Percentiles rank a stretch among this genome's conserved stretches.
Conservation (phyloP, 1,284 basidiomycete genomes). For the Trametes pubescens region DNA sequence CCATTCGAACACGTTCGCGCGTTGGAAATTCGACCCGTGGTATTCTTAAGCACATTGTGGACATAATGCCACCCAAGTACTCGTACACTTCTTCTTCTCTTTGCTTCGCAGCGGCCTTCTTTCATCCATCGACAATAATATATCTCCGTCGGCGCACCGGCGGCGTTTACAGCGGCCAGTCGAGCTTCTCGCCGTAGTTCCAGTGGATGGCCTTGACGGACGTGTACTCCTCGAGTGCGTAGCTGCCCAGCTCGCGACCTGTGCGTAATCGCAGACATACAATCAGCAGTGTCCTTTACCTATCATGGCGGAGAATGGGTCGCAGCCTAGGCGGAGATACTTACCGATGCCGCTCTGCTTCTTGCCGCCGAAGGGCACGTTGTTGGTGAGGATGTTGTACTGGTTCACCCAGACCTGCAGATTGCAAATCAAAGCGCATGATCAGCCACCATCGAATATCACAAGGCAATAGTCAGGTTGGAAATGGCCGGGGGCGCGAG, state of each 20-base stretch:
- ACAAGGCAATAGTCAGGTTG: neutral
- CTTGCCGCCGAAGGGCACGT: conserved; percentile 94
- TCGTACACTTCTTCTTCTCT: conserved; percentile 22
- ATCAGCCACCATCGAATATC: neutral
- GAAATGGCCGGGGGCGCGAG: neutral
- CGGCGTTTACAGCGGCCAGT: conserved; percentile 71
- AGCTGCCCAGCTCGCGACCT: conserved; percentile 90
- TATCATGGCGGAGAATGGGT: neutral
- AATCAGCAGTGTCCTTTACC: neutral
- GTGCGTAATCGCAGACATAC: conserved; percentile 9
- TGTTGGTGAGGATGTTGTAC: conserved; percentile 83
- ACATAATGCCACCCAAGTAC: conserved; percentile 4
- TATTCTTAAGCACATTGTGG: neutral
- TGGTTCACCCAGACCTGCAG: conserved; percentile 88
- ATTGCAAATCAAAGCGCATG: neutral
- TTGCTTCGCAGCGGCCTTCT: conserved; percentile 5
- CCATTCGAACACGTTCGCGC: neutral
- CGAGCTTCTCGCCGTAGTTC: conserved; percentile 84
- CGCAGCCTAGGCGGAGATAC: conserved; percentile 21
- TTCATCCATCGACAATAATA: neutral
- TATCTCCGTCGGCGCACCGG: neutral
- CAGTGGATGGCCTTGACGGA: conserved; percentile 89
- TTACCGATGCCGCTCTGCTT: conserved; percentile 80
- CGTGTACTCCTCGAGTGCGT: conserved; percentile 86
- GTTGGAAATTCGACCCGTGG: neutral